Evolutionary conservation across 495 filamentous ascomycete species (phyloP), one percentile per base, ranked within the genome.

Genomic region (Barbatosphaeria neglecta): DNA sequence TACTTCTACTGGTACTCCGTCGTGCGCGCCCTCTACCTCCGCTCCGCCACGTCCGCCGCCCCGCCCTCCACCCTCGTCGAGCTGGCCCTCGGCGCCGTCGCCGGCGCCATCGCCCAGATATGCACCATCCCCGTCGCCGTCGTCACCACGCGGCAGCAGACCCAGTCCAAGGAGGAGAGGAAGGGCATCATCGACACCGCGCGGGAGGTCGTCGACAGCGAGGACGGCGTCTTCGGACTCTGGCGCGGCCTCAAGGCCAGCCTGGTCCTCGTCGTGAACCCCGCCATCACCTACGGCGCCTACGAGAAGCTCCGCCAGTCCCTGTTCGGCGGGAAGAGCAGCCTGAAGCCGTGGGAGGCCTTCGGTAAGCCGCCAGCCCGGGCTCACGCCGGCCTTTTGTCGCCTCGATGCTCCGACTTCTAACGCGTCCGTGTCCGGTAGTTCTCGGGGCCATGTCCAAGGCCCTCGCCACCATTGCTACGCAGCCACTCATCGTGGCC

Each of bases 1-100:
- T 99, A 99, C 67, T 99, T 99, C 59, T 99, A 97, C 72, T 99
- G 92, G 92, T 97, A 99, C 65, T 90, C 87, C 18, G 62, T 88
- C 16, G 87, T 96, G 13, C 83, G 92, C 37, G 78, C 76, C 11
- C 66, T 95, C 31, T 97, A 96, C 61, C 66, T 89, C 60, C 76
- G 78, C 24, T 83, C 77, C 25, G 74, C 75, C 49, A 77, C 75
- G 49, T 48, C 72, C n/a, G 58, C 75, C 2, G 74, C 70, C 24
- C 68, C 81, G 17, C 90, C 90, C 15, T 78, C 82, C n/a, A 96
- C 92, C 4, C 78, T 84, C 10, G 73, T 82, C 35, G 92, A 99
- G 69, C 74, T 99, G 41, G 76, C 80, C 7, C 76, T 99, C 8
- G 93, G 92, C 41, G 92, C 92, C 17, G 72, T 85, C 27, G 84